These are phyloP conservation scores for Fagopyrum homotropicum DNA, from an alignment of 148 eudicot species.

Conservation along the genomic window DNA sequence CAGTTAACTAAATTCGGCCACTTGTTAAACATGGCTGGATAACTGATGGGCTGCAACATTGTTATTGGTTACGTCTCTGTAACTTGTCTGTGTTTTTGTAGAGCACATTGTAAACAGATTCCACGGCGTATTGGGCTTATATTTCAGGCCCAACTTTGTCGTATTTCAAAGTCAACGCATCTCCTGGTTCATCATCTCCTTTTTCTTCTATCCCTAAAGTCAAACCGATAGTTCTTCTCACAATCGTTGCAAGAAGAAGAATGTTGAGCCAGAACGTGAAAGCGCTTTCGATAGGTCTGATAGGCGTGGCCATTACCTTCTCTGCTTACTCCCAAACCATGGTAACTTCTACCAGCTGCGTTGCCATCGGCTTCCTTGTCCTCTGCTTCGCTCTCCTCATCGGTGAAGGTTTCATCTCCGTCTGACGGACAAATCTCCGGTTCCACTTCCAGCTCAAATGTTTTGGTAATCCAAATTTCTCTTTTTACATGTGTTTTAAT, in stretches of 20 bases:
- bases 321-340: conserved; percentile 57
- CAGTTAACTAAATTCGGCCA: not conserved
- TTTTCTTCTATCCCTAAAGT: not conserved
- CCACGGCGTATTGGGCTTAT: no score
- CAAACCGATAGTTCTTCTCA: not conserved
- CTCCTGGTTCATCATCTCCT: no score
- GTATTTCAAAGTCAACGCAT: no score
- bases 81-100: not conserved
- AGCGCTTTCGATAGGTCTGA: conserved; percentile 42
- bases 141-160: no score
- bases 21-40: not conserved
- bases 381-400: conserved; percentile 25
- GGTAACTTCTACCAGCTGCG: conserved; percentile 37
- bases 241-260: not conserved
- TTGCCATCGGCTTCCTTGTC: conserved; percentile 30
- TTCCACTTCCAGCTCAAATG: no score
- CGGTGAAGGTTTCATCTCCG: conserved; percentile 28
- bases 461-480: no score
- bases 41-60: conserved; percentile 2
- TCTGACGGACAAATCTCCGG: conserved; percentile 4
- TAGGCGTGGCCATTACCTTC: conserved; percentile 55
- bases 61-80: not conserved
- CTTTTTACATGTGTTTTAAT: no score
- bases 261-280: conserved; percentile 40
- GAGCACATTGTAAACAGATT: no score